Percentiles rank a stretch among this genome's conserved stretches.
Evolutionary conservation across 2,329 filamentous ascomycete genomes (phyloP).

Genomic region (Apiospora hydei): DNA sequence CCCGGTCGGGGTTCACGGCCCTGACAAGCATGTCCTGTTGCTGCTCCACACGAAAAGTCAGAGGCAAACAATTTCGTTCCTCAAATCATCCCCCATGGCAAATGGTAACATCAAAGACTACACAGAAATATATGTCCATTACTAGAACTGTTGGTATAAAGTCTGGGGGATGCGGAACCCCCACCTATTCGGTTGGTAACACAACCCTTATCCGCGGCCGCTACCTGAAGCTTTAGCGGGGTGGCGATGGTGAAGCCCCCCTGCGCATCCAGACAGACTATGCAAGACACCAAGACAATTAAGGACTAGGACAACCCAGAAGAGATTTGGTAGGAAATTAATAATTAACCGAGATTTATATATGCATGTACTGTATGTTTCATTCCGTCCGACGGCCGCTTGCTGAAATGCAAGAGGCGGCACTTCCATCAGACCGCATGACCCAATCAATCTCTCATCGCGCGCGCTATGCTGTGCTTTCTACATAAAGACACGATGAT

Average conservation of each 20-base stretch:
- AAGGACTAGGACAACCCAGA: background rate
- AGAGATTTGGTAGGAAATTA: background rate
- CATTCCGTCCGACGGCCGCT: background rate
- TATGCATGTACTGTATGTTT: background rate
- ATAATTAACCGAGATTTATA: background rate
- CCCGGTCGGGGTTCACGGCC: no score
- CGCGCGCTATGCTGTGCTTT: conserved; percentile 5
- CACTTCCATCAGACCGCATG: background rate
- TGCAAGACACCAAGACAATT: background rate
- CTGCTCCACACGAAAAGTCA: no score
- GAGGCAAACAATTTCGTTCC: no score
- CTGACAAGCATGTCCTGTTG: no score
- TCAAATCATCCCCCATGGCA: no score
- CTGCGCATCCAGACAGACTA: background rate
- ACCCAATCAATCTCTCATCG: background rate
- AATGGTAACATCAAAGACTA: rapidly evolving
- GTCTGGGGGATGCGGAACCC: background rate
- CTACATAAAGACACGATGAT: background rate
- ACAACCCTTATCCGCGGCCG: background rate
- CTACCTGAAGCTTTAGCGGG: background rate
- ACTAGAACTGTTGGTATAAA: background rate
- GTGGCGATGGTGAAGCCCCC: background rate
- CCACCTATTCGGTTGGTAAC: background rate
- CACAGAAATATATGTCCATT: background rate
- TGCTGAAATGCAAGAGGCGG: background rate